Percentiles rank a stretch among this genome's conserved stretches.
phyloP scores from a whole-genome alignment of 1,139 yeast genomes.

The Saccharomyces pastorianus region DNA sequence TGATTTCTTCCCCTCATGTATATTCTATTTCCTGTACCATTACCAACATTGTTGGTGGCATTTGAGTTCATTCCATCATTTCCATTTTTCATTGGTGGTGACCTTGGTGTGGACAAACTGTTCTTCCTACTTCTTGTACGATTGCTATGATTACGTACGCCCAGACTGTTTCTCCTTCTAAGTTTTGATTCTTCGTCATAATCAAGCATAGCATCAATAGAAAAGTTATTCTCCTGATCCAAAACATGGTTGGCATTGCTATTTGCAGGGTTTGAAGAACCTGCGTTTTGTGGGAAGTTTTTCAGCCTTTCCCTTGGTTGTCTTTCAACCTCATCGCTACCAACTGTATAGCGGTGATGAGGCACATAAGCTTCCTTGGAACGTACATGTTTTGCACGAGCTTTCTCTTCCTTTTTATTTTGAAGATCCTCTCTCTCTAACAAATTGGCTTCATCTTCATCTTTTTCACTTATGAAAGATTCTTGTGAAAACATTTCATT shows the following conservation, averaged over 20 bases:
- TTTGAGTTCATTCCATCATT: conserved; percentile 6
- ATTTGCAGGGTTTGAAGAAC: conserved; percentile 2
- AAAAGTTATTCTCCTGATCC: conserved; percentile 7
- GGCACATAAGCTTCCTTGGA: neutral
- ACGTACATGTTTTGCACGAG: neutral
- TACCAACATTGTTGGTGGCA: conserved; percentile 5
- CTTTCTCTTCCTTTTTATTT: neutral
- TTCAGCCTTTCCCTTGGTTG: conserved; percentile 4
- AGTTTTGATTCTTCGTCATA: conserved; percentile 4
- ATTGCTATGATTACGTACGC: conserved; percentile 1
- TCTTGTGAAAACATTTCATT: conserved; percentile 13
- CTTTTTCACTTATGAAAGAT: conserved; percentile 15
- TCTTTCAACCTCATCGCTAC: neutral
- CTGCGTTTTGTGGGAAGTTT: conserved; percentile 3
- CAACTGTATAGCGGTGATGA: neutral
- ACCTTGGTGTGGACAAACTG: conserved; percentile 3
- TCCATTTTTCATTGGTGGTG: conserved; percentile 7
- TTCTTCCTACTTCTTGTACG: conserved; percentile 3
- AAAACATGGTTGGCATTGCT: neutral
- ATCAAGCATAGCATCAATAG: conserved; percentile 19
- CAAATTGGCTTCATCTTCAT: conserved; percentile 5
- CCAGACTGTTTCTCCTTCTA: conserved; percentile 1
- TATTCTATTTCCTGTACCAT: conserved; percentile 2
- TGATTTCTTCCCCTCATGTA: conserved; percentile 12
- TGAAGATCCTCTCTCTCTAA: conserved; percentile 1